Evolutionary conservation across 192 early-diverging fungal species (phyloP).

Genomic region (Coemansia sp.): DNA sequence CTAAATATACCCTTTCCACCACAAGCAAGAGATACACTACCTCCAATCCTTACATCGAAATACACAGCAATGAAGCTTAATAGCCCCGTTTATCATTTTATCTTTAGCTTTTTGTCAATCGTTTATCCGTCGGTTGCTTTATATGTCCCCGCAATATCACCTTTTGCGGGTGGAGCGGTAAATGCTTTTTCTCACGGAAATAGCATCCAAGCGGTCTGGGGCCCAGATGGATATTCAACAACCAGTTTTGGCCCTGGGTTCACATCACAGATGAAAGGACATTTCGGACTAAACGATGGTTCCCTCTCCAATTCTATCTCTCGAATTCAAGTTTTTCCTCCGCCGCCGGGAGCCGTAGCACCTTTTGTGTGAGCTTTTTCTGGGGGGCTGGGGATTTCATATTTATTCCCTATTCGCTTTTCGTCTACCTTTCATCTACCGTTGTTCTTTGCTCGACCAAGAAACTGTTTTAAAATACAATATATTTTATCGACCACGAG

Average conservation of each 20-base stretch:
- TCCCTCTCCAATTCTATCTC: constrained; percentile 45
- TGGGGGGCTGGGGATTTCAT: neutral
- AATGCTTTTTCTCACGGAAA: constrained; percentile 31
- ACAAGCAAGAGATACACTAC: neutral
- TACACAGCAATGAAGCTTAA: neutral
- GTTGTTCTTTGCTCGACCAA: neutral
- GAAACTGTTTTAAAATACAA: too few species aligned
- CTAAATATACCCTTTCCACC: neutral
- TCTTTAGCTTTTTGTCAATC: neutral
- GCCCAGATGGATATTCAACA: constrained; percentile 35
- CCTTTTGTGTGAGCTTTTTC: constrained; percentile 2
- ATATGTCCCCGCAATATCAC: constrained; percentile 14
- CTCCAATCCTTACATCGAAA: neutral
- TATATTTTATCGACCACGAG: too few species aligned
- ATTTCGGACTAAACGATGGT: constrained; percentile 37
- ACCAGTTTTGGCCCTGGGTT: constrained; percentile 47
- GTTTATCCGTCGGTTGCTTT: constrained; percentile 2
- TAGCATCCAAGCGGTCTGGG: constrained; percentile 41
- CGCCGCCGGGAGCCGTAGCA: neutral
- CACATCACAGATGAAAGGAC: constrained; percentile 36
- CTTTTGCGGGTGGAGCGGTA: constrained; percentile 20
- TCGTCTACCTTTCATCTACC: neutral
- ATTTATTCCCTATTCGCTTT: neutral
- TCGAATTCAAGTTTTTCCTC: constrained; percentile 32
- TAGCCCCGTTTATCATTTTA: too few species aligned